Base-by-base conservation (phyloP, 176 grass and related monocot genomes). In the Thinopyrum elongatum region DNA sequence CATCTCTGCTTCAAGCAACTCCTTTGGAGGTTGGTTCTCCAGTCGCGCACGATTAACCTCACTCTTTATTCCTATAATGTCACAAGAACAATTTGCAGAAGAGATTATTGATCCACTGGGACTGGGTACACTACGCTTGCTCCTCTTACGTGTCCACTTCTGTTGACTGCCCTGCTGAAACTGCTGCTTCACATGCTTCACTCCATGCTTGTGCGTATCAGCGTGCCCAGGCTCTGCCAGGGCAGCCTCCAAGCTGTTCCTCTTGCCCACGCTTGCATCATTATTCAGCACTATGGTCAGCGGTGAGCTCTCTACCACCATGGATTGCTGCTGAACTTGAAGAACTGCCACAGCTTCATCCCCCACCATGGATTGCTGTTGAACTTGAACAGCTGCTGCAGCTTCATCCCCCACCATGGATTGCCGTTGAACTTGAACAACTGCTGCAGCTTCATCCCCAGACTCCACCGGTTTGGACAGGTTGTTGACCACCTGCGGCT, bases 161-260 rank as follows among this genome's bases (percentile, higher is more conserved):
- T 84, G 70, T 26, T 78, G 86, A 86, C 88, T 92, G 49, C 27
- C 86, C 59, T 91, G 86, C 14, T 77, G 30, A 76, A 92, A 90
- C 61, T 74, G 80, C 33, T 90, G 71, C 19, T 88, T 22, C 2
- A 58, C 55, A 28, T 90, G 71, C 19, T 88, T 55, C 5, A 55
- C 51, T 55, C 16, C 51, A 55, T 21, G 51, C 51, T 55, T 58
- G 55, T 58, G 55, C 22, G 55, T 21, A 22, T 58, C 55, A 58
- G 55, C 55, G 7, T 58, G 55, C 55, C 55, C 55, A 58, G 19
- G 55, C 55, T 58, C 55, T 7, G 22, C 53, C 53, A 57, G 19
- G 53, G 17, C 53, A 21, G 53, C 53, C 22, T 57, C 53, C 19
- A 57, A 21, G 2, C 9, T 10, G 21, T n/a, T n/a, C 36, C 71